A percentile compares a stretch with the other conserved stretches of the same genome.
phyloP scores from a whole-genome alignment of 176 grass and related monocot genomes.

The Carex kokanica region DNA sequence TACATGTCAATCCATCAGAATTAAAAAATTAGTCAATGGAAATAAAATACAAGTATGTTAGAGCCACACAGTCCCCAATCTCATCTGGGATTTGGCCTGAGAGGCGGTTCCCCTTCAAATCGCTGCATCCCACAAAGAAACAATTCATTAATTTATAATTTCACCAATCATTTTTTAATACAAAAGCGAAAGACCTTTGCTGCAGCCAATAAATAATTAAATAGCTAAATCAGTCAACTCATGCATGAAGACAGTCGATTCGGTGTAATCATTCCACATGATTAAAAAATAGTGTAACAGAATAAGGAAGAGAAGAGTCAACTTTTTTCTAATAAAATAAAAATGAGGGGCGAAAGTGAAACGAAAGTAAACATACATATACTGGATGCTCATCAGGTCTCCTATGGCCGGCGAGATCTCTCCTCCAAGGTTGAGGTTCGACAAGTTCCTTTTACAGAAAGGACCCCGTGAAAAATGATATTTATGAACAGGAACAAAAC shows the following conservation, averaged over 20 bases:
- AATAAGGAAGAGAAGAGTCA: slow-evolving; percentile 2
- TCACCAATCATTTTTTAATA: slow-evolving; percentile 17
- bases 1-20: slow-evolving; percentile 22
- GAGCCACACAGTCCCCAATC: slow-evolving; percentile 81
- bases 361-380: slow-evolving; percentile 35
- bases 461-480: background rate
- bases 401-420: slow-evolving; percentile 90
- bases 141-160: slow-evolving; percentile 21
- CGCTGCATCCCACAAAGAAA: slow-evolving; percentile 54
- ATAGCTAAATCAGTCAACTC: slow-evolving; percentile 24
- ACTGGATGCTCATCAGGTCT: slow-evolving; percentile 68
- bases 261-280: slow-evolving; percentile 20
- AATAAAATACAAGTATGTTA: slow-evolving; percentile 73
- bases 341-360: slow-evolving; percentile 32
- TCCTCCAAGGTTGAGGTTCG: slow-evolving; percentile 90
- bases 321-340: slow-evolving; percentile 23
- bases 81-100: slow-evolving; percentile 97
- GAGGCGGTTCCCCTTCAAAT: slow-evolving; percentile 85
- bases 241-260: background rate
- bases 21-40: slow-evolving; percentile 20
- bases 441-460: slow-evolving; percentile 70
- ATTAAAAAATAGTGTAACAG: slow-evolving; percentile 22
- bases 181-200: slow-evolving; percentile 21
- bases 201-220: background rate
- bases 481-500: background rate